These are phyloP conservation scores for Neonectria faginata DNA, from an alignment of 2,329 filamentous ascomycete genomes.

Conservation along the genomic window DNA sequence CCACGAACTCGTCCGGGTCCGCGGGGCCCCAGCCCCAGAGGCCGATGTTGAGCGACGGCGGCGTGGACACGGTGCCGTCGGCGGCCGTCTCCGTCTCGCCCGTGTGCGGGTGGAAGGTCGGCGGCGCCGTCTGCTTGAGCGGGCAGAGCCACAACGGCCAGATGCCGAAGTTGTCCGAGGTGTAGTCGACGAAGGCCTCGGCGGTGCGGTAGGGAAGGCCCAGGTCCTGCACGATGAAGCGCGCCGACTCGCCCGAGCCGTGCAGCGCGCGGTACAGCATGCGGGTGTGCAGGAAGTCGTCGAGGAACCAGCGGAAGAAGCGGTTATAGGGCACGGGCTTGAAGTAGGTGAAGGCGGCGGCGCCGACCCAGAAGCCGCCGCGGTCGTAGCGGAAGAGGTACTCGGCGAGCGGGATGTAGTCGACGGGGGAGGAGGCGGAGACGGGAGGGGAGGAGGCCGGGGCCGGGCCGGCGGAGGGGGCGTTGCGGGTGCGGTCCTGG, in stretches of 20 bases:
- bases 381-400: constrained; percentile 73
- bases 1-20: constrained; percentile 64
- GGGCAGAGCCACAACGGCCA: constrained; percentile 49
- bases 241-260: constrained; percentile 64
- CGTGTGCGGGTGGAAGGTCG: constrained; percentile 40
- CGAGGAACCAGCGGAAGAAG: constrained; percentile 68
- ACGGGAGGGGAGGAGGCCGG: background rate
- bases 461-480: background rate
- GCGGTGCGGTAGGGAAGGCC: constrained; percentile 66
- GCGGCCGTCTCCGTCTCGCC: accelerated
- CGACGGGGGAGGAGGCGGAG: constrained; percentile 36
- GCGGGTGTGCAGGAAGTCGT: constrained; percentile 71
- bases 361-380: constrained; percentile 73
- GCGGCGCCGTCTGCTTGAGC: constrained; percentile 28
- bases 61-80: constrained; percentile 16
- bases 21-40: constrained; percentile 80
- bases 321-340: constrained; percentile 64
- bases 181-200: constrained; percentile 47
- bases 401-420: constrained; percentile 51
- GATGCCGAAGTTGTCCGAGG: constrained; percentile 34
- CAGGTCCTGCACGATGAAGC: constrained; percentile 73
- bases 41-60: constrained; percentile 66
- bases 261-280: constrained; percentile 74
- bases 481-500: constrained; percentile 46
- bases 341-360: constrained; percentile 68